Percentiles rank a stretch among this genome's conserved stretches.
phyloP scores from a whole-genome alignment of 306 rosid species.

The Dalbergia cultrata region DNA sequence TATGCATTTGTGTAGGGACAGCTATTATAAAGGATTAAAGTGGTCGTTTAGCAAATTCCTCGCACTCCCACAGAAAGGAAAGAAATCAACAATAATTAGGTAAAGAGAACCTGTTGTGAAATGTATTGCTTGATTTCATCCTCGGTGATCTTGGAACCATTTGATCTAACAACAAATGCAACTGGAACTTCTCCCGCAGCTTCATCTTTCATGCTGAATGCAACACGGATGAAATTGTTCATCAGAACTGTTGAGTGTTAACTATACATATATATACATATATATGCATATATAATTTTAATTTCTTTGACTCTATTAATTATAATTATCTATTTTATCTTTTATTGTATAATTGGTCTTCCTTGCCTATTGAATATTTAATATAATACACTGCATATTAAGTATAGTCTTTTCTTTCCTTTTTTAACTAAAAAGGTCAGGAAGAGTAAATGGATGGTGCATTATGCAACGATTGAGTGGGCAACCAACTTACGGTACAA shows the following conservation, averaged over 20 bases:
- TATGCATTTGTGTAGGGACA: neutral
- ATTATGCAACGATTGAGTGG: neutral
- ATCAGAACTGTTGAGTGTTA: neutral
- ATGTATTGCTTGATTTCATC: constrained; percentile 80
- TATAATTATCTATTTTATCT: neutral
- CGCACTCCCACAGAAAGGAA: neutral
- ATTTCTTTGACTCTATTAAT: neutral
- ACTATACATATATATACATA: neutral
- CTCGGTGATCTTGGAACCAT: constrained; percentile 66
- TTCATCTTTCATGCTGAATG: constrained; percentile 81
- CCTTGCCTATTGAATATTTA: neutral
- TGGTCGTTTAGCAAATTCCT: neutral
- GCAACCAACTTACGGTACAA: constrained; percentile 66
- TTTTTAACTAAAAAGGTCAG: no score
- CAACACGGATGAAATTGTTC: neutral
- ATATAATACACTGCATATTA: no score
- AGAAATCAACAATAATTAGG: neutral
- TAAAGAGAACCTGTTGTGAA: constrained; percentile 71
- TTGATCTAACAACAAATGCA: constrained; percentile 80
- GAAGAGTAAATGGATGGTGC: no score
- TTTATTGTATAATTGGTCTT: neutral
- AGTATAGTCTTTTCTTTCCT: no score
- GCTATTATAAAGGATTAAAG: neutral
- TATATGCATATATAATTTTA: neutral
- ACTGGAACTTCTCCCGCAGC: constrained; percentile 88